Evolutionary conservation across 2,329 filamentous ascomycete species (phyloP).

Genomic region (Calonectria montana): DNA sequence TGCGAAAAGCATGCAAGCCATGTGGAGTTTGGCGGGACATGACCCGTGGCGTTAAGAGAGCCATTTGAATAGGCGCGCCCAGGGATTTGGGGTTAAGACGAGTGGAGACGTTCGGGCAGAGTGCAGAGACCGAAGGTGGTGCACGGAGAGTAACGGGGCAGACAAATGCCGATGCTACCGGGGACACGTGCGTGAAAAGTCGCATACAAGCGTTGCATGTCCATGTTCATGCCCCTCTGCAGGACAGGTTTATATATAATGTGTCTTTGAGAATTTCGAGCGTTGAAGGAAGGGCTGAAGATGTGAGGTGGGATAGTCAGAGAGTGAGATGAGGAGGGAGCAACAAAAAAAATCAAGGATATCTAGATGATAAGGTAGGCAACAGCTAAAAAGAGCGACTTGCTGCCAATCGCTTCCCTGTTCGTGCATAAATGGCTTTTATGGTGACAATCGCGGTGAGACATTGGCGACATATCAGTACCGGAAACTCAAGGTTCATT

Average conservation of each 20-base stretch:
- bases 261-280: not conserved
- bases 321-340: not conserved
- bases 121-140: not conserved
- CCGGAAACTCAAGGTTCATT: not conserved
- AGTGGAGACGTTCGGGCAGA: not conserved
- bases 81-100: constrained; percentile 7
- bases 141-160: constrained; percentile 7
- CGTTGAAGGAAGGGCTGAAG: not conserved
- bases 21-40: constrained; percentile 14
- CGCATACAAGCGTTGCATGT: not conserved
- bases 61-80: constrained; percentile 18
- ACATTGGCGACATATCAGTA: not conserved
- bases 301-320: not conserved
- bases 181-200: constrained; percentile 5
- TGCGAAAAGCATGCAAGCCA: constrained; percentile 1
- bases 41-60: constrained; percentile 8
- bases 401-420: not conserved
- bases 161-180: constrained; percentile 17
- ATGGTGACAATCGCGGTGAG: not conserved
- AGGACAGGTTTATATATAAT: constrained; percentile 1
- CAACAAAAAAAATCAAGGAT: not conserved
- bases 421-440: not conserved
- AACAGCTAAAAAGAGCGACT: constrained; percentile 1
- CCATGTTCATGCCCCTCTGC: not conserved
- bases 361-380: constrained; percentile 2